These are phyloP conservation scores for Ophiostoma himal-ulmi DNA, from an alignment of 2,329 filamentous ascomycete species.

Conservation along the genomic window DNA sequence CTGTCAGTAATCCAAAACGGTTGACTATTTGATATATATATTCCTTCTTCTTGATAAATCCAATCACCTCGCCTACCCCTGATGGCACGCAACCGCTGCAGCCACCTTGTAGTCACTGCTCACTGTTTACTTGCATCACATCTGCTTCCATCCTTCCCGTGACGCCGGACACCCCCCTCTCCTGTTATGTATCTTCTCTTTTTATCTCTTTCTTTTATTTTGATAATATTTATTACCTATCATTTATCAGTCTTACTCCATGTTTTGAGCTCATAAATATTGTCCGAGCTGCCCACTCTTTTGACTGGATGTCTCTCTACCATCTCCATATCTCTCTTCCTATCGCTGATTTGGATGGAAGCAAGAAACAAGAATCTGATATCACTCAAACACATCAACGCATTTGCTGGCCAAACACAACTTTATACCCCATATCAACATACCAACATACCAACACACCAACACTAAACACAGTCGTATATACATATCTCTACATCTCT, in stretches of 20 bases:
- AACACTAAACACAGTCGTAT: neutral
- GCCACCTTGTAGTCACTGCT: neutral
- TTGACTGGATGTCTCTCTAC: neutral
- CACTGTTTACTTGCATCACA: conserved; percentile 1
- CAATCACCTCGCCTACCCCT: conserved; percentile 7
- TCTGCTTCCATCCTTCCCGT: conserved; percentile 13
- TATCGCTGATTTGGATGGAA: neutral
- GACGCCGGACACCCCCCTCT: conserved; percentile 2
- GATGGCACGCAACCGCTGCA: conserved; percentile 15
- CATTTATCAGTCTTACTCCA: neutral
- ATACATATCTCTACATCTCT: neutral
- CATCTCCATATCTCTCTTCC: neutral
- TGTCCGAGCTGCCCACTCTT: neutral
- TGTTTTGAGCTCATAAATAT: conserved; percentile 6
- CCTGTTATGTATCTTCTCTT: neutral
- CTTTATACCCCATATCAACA: neutral
- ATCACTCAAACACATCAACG: neutral
- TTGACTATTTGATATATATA: neutral
- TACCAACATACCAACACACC: neutral
- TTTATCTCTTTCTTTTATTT: neutral
- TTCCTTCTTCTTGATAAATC: neutral
- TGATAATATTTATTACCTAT: neutral
- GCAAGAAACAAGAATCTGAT: neutral
- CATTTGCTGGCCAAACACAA: conserved; percentile 3
- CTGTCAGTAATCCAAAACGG: neutral